Base-by-base conservation (phyloP, 2,329 filamentous ascomycete genomes). In the Pseudogymnoascus sp. region DNA sequence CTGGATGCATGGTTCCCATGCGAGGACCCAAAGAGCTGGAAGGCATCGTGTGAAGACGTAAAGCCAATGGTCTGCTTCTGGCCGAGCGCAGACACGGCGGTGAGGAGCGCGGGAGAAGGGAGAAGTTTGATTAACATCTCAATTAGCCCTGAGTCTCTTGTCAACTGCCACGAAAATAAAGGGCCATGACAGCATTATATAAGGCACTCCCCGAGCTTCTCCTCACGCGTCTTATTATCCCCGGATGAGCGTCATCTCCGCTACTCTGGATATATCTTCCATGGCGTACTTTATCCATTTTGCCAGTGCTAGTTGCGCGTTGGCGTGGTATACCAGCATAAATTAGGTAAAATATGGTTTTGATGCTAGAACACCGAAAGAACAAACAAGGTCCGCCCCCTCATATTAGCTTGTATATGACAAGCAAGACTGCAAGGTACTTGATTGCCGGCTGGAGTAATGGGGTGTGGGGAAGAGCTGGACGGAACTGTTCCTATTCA, bases 1-100 rank as follows among this genome's bases (percentile, higher is more conserved):
- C 73, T 67, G 11, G 73, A 76, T 73, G 65, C 66, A 12, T 61
- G 58, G 4, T 55, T n/a, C 45, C 45, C 45, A 12, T 55, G 14
- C 5, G 45, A 61, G 25, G 60, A 38, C 2, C 38, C 58, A 6
- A 37, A 23, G 16, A 38, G 58, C 58, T 67, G 67, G 14, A 73
- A 60, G n/a, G 49, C n/a, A 55, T 31, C 28, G 2, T 33, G n/a
- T 12, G 1, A 67, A 43, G 1, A 49, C 4, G 37, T 60, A 18
- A 80, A 80, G 16, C 73, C 72, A 59, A 83, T 74, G 21, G 81
- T 80, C 6, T 78, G 73, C 66, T 81, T 76, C 67, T 84, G 82
- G 52, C 80, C 79, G 61, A 83, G 75, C 35, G 77, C 79, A 8
- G 65, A 55, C 5, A 67, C 62, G 11, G 70, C 60, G 6, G 67